These are phyloP conservation scores for Candida cerambycidarum DNA, from an alignment of 805 yeast species.

Conservation along the genomic window DNA sequence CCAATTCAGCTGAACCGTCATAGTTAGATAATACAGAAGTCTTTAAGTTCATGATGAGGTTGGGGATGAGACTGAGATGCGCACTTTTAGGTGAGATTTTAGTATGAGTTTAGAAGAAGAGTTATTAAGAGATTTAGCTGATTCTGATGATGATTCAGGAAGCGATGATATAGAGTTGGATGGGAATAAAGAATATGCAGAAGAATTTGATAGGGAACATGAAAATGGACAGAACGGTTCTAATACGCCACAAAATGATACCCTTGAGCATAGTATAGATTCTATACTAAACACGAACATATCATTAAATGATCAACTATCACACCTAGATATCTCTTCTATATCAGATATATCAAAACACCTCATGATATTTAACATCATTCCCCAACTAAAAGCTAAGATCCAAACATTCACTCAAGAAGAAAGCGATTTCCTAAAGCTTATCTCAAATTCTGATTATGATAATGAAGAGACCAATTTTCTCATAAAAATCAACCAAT, in stretches of 20 bases:
- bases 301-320: slow-evolving; percentile 11
- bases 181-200: neutral
- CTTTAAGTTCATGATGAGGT: slow-evolving; percentile 15
- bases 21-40: slow-evolving; percentile 51
- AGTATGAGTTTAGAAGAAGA: slow-evolving; percentile 39
- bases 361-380: slow-evolving; percentile 23
- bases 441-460: slow-evolving; percentile 26
- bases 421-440: slow-evolving; percentile 31
- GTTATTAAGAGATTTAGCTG: slow-evolving; percentile 38
- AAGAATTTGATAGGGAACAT: neutral
- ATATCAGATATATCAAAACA: slow-evolving; percentile 20
- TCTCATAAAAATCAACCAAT: slow-evolving; percentile 52
- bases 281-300: slow-evolving; percentile 13
- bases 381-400: slow-evolving; percentile 24
- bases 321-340: slow-evolving; percentile 19
- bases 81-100: slow-evolving; percentile 14
- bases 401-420: slow-evolving; percentile 21
- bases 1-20: slow-evolving; percentile 76
- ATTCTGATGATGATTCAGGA: slow-evolving; percentile 12
- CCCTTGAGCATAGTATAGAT: slow-evolving; percentile 6
- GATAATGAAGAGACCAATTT: slow-evolving; percentile 47
- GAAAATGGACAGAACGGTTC: neutral
- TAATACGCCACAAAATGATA: neutral
- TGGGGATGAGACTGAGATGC: slow-evolving; percentile 5
- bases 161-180: neutral